phyloP scores from a whole-genome alignment of 2,329 filamentous ascomycete species.

The Ophiosphaerella korrae region DNA sequence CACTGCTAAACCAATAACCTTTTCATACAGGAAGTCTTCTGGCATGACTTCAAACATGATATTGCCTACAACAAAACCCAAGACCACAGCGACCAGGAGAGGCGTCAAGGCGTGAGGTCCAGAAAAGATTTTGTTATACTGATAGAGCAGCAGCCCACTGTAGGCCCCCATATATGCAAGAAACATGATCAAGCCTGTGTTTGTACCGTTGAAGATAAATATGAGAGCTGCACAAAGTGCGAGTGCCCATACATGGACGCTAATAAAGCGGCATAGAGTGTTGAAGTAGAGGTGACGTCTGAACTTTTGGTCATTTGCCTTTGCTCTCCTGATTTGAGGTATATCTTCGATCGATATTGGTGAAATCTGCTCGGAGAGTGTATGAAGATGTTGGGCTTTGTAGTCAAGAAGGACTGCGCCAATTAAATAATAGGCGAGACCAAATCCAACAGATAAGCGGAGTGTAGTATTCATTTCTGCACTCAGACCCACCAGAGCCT shows the following conservation, averaged over 20 bases:
- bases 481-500: constrained; percentile 48
- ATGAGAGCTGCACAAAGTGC: constrained; percentile 56
- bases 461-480: constrained; percentile 41
- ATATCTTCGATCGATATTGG: constrained; percentile 49
- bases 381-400: constrained; percentile 59
- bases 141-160: constrained; percentile 60
- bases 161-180: constrained; percentile 56
- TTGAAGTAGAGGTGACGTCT: constrained; percentile 58
- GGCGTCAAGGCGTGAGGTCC: constrained; percentile 56
- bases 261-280: constrained; percentile 56
- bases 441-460: constrained; percentile 58
- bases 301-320: constrained; percentile 53
- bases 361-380: constrained; percentile 50
- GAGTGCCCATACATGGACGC: constrained; percentile 59
- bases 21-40: constrained; percentile 49
- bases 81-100: constrained; percentile 51
- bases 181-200: constrained; percentile 56
- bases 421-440: constrained; percentile 63
- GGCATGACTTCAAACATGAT: constrained; percentile 49
- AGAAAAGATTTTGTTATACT: constrained; percentile 56
- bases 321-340: constrained; percentile 51
- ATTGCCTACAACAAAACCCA: constrained; percentile 56
- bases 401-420: constrained; percentile 62
- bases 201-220: constrained; percentile 57
- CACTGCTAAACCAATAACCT: constrained; percentile 55